Base-by-base conservation (phyloP, 176 grass and related monocot species). In the Raddia guianensis region DNA sequence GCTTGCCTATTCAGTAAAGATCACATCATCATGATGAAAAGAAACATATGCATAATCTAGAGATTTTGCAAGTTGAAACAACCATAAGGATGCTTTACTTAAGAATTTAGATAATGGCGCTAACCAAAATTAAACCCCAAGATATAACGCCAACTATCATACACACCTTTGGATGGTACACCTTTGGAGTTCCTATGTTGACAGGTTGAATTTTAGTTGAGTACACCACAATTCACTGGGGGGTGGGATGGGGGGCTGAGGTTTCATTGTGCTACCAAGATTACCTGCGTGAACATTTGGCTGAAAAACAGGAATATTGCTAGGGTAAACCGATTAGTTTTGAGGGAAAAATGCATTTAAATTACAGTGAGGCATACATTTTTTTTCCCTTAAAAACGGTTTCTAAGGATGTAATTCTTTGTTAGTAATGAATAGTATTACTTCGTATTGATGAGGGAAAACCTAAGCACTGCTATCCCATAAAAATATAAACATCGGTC, bases 21-120 rank as follows among this genome's bases (percentile, higher is more conserved):
- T 19, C 3, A 72, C 8, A 76, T 85, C 53, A 85, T 27, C 18
- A 72, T 72, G 18, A 57, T 27, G 16, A 58, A 78, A 49, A 49
- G 10, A 35, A 82, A 21, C 13, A 62, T 2, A 58, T 18, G 63
- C 14, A n/a, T 6, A 76, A 19, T 12, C 49, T 1, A 4, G 33
- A 45, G n/a, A 70, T 15, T 1, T 21, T 19, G 14, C 9, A 18
- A 70, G 37, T 37, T 11, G 11, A 67, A 62, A 19, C 16, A 13
- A 45, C 18, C n/a, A 75, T 16, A 65, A 5, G 8, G 50, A 81
- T 46, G 19, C 49, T 63, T 42, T 32, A 74, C 49, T 72, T 64
- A 5, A 27, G 27, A 27, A 27, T 27, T 27, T 1, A 48, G 49
- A 32, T 33, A 75, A 82, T 64, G 27, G 27, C 1, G 27, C 27